A percentile compares a stretch with the other conserved stretches of the same genome.
phyloP scores from a whole-genome alignment of 805 yeast genomes.

The Kuraishia capsulata region DNA sequence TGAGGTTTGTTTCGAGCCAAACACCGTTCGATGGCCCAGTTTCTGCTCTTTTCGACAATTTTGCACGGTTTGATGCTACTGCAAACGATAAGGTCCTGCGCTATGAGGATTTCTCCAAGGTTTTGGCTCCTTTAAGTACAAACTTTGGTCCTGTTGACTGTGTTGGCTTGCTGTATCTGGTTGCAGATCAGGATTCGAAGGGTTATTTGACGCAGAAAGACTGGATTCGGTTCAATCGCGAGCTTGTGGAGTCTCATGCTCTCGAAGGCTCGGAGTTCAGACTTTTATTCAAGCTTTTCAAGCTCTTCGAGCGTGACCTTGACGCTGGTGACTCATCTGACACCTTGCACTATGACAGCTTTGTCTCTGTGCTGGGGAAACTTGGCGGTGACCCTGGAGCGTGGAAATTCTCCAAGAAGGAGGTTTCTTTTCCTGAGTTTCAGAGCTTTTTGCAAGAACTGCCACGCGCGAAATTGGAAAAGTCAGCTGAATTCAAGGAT shows the following conservation, averaged over 20 bases:
- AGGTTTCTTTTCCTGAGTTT: conserved; percentile 11
- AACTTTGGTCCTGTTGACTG: conserved; percentile 41
- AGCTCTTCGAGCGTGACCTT: conserved; percentile 30
- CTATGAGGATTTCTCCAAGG: conserved; percentile 30
- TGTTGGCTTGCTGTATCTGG: conserved; percentile 65
- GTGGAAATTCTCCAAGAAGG: neutral
- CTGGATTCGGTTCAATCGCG: conserved; percentile 64
- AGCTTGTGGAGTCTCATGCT: conserved; percentile 18
- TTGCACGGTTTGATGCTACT: conserved; percentile 24
- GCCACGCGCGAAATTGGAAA: conserved; percentile 18
- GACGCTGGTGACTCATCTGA: conserved; percentile 6
- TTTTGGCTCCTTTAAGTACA: conserved; percentile 24
- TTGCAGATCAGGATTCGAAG: conserved; percentile 64
- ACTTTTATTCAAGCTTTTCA: conserved; percentile 44
- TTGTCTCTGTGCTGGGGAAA: conserved; percentile 13
- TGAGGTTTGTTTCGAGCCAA: neutral
- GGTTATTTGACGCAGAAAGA: conserved; percentile 50
- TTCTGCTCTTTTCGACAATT: conserved; percentile 31
- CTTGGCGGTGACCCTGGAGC: conserved; percentile 6
- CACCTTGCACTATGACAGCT: conserved; percentile 10
- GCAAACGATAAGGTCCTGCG: conserved; percentile 22
- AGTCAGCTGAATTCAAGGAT: conserved; percentile 9
- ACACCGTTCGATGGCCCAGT: conserved; percentile 10
- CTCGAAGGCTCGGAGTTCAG: conserved; percentile 31
- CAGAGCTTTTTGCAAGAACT: conserved; percentile 13